Base-by-base conservation (phyloP, 1,284 basidiomycete genomes). In the Leccinum subrobustum region DNA sequence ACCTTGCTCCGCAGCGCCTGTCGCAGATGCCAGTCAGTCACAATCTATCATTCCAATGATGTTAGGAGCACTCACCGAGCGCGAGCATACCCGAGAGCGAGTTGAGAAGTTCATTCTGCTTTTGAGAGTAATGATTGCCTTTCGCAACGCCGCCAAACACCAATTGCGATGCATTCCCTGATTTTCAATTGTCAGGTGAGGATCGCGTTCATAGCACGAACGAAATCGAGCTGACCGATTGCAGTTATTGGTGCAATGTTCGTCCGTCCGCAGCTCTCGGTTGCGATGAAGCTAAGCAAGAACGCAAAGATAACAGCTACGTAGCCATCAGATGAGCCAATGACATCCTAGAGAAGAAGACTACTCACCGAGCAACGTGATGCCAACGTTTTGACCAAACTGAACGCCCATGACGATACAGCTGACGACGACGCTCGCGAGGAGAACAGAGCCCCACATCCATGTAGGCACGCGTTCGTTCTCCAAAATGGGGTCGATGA, bases 321-420 rank as follows among this genome's bases (percentile, higher is more conserved):
- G 51, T 3, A 35, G 16, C 33, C 20, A 25, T 55, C n/a, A 23
- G 23, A 20, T 39, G 14, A 25, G 29, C 50, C 20, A 18, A 18
- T 18, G 6, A 9, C 11, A 20, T 12, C 4, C 4, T 29, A 20
- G 12, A 37, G 0, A 18, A 20, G 11, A 3, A 25, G 2, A 29
- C 14, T 5, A 9, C 52, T 29, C n/a, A 20, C 64, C 63, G 31
- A 86, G 78, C 64, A 85, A 75, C 16, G 79, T 81, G 59, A 83
- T 80, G 27, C 83, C 82, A 62, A 85, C 83, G 67, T 84, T 86
- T 78, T 85, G 79, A 62, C 78, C 67, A 76, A 84, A 85, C 59
- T 79, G 75, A 20, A 81, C 84, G 4, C 83, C 80, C 54, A 85
- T 78, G 60, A 88, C 82, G 16, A 83, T 76, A 67, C 79, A 80